Evolutionary conservation across 2,329 filamentous ascomycete species (phyloP).

Genomic region (Cordyceps fumosorosea): DNA sequence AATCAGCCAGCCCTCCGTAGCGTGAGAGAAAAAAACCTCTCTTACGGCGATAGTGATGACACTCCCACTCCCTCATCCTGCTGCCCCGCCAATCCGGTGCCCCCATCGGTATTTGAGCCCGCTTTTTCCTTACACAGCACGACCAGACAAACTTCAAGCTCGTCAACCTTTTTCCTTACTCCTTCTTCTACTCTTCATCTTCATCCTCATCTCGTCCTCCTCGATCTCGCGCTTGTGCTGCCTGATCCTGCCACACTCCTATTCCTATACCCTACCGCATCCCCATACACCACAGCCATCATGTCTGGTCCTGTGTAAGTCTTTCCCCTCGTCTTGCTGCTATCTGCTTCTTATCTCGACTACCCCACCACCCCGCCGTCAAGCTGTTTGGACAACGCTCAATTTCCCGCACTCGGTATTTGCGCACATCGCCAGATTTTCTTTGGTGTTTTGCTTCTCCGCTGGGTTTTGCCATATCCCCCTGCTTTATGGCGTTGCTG

Average conservation of each 20-base stretch:
- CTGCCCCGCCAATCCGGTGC: conserved; percentile 10
- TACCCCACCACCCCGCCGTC: conserved; percentile 13
- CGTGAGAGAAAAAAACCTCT: conserved; percentile 1
- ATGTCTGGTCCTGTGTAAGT: conserved; percentile 67
- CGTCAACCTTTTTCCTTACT: conserved; percentile 2
- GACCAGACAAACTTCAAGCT: conserved; percentile 9
- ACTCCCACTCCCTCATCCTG: not conserved
- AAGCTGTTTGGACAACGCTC: conserved; percentile 4
- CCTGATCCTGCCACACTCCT: not conserved
- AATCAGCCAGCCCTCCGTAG: conserved; percentile 2
- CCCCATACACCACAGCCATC: conserved; percentile 28
- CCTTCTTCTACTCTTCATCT: conserved; percentile 7
- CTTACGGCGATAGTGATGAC: conserved; percentile 7
- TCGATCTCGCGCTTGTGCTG: not conserved
- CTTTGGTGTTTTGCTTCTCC: conserved; percentile 6
- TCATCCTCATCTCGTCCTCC: not conserved
- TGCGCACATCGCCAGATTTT: conserved; percentile 10
- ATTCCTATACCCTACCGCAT: not conserved
- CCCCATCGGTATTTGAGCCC: conserved; percentile 6
- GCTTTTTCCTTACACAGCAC: conserved; percentile 13
- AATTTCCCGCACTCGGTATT: conserved; percentile 13
- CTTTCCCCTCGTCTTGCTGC: conserved; percentile 14
- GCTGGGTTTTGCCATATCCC: not conserved
- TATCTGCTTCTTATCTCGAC: conserved; percentile 19
- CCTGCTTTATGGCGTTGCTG: conserved; percentile 13